Evolutionary conservation across 2,329 filamentous ascomycete species (phyloP).

Genomic region (Elsinoe ampelina): DNA sequence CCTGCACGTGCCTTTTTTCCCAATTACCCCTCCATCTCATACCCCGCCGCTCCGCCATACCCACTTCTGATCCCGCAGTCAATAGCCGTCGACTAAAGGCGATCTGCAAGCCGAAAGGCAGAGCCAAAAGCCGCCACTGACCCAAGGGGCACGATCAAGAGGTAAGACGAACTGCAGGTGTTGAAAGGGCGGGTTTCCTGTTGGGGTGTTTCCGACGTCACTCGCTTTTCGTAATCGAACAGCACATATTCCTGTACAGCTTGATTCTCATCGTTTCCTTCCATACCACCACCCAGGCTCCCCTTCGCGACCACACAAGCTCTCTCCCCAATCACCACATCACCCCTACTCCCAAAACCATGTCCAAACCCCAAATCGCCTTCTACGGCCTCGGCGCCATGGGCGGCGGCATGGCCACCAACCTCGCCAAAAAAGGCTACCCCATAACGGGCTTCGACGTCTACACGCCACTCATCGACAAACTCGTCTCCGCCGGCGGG

Average conservation of each 20-base stretch:
- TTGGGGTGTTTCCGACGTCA: neutral
- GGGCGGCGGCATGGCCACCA: conserved; percentile 73
- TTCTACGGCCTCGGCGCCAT: conserved; percentile 73
- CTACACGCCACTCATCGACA: conserved; percentile 56
- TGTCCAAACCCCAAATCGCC: conserved; percentile 42
- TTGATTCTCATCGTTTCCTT: too few species aligned
- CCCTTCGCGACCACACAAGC: too few species aligned
- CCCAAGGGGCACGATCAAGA: neutral
- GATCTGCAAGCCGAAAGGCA: neutral
- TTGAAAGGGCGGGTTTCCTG: neutral
- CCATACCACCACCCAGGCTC: too few species aligned
- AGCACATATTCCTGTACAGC: neutral
- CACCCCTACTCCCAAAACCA: neutral
- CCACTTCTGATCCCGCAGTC: conserved; percentile 1
- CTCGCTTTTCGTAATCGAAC: neutral
- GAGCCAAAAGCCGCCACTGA: neutral
- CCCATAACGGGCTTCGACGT: conserved; percentile 63
- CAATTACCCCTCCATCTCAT: neutral
- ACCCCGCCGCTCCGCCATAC: conserved; percentile 8
- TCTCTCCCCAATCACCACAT: too few species aligned
- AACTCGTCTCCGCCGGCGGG: conserved; percentile 55
- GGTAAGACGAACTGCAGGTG: neutral
- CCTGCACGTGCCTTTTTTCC: too few species aligned
- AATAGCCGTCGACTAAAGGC: neutral
- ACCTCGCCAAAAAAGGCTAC: conserved; percentile 59